phyloP scores from a whole-genome alignment of 2,329 filamentous ascomycete genomes.

The Monilinia laxa region DNA sequence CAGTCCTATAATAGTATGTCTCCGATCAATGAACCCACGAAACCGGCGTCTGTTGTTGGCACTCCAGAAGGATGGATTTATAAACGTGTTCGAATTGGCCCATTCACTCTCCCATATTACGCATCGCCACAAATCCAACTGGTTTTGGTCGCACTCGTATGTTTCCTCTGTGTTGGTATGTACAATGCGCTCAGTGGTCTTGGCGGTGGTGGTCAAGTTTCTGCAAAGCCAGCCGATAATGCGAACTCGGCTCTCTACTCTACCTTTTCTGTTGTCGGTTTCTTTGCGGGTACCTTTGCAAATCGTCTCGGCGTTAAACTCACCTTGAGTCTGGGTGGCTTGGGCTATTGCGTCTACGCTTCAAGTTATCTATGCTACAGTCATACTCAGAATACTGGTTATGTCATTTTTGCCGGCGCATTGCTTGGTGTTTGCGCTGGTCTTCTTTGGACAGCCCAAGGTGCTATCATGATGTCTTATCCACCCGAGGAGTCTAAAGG shows the following conservation, averaged over 20 bases:
- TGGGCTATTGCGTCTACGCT: constrained; percentile 74
- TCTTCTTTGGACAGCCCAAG: constrained; percentile 77
- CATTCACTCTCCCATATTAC: constrained; percentile 60
- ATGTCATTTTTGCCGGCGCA: constrained; percentile 73
- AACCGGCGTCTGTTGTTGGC: background rate
- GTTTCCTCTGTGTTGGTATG: constrained; percentile 69
- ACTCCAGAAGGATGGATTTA: constrained; percentile 21
- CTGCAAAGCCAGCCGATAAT: constrained; percentile 44
- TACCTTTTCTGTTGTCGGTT: constrained; percentile 55
- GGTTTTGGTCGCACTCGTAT: constrained; percentile 65
- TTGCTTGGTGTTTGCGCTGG: constrained; percentile 75
- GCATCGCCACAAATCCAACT: constrained; percentile 73
- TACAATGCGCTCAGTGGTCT: constrained; percentile 65
- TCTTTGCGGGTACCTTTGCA: constrained; percentile 71
- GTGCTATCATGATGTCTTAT: constrained; percentile 85
- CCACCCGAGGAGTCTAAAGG: constrained; percentile 78
- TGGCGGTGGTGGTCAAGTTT: constrained; percentile 56
- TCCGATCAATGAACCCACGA: background rate
- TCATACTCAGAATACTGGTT: constrained; percentile 47
- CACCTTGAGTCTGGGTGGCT: constrained; percentile 67
- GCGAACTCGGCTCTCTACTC: constrained; percentile 49
- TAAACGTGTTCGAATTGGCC: constrained; percentile 38
- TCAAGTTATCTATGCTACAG: constrained; percentile 51
- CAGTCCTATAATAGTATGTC: constrained; percentile 14
- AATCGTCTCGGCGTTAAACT: constrained; percentile 69